Evolutionary conservation across 805 yeast genomes (phyloP), one percentile per base, ranked within the genome.

Genomic region (Tetrapisispora arboricola): DNA sequence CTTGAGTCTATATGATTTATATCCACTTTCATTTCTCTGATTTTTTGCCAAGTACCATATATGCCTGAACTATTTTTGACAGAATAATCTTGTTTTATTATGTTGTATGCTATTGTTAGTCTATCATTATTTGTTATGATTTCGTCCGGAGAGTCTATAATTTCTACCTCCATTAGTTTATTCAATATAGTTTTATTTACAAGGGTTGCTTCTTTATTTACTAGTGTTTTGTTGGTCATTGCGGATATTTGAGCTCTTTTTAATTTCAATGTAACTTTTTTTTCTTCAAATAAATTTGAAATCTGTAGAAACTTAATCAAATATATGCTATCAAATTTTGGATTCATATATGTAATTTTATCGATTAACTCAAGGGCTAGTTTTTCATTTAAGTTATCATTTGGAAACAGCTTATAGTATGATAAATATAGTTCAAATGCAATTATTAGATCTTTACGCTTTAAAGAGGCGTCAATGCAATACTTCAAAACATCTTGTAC

Each of bases 11-110:
- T 58, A 3, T 44, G 40, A 4, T 39, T 20, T 5, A 55, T 8
- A 2, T 50, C 42, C 2, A 35, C 24, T 36, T 49, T 50, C 22
- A 39, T 30, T 30, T 48, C 36, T 31, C 49, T 45, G 6, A 55
- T 50, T 29, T 40, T 41, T 2, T 40, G 25, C 63, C 63, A 58
- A 3, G 50, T 45, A n/a, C 36, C 30, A 20, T 39, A 45, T 1
- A 55, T 49, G 6, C 61, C 60, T 4, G 60, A 51, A 4, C 51
- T 48, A 42, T 58, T 58, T 34, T 44, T 45, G 0, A 36, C 39
- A 30, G 40, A 38, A 39, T 38, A 54, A 39, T 57, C 58, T 12
- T 37, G 41, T 17, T 47, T 44, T 22, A 58, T 55, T 16, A 51
- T 25, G 8, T 45, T 25, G 35, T 54, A 55, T 4, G 54, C 55